Evolutionary conservation across 2,329 filamentous ascomycete species (phyloP), one percentile per base, ranked within the genome.

Genomic region (Diaporthe australafricana): DNA sequence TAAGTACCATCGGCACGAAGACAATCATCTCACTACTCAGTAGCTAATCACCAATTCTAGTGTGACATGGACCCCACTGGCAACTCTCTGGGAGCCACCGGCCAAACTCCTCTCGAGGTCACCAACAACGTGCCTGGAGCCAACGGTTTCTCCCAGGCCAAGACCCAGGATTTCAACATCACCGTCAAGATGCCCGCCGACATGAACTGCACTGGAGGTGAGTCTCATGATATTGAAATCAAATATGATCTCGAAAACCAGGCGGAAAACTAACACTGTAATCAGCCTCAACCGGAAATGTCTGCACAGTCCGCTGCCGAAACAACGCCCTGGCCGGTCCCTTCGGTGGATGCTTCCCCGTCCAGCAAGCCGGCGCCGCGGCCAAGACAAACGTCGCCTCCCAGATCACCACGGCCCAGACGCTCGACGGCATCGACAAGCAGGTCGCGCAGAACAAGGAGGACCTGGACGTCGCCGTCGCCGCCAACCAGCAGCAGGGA

Each of bases 301-400:
- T 90, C 48, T 89, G 88, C 83, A 90, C 88, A 0, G 83, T 90
- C 25, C 85, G 89, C 45, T 90, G 89, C 82, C 84, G 87, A 25
- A 91, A 91, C 81, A 87, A 86, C 70, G 87, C 88, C 5, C 79
- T 86, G 4, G 87, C 87, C 12, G 87, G 87, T 14, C 87, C 87
- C 22, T 89, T 89, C 66, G 72, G 72, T 20, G 86, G 88, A 65
- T 91, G 89, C 79, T 87, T 90, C 77, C 81, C 88, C 2, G 84
- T 90, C 22, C 86, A 89, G 78, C 89, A 91, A 76, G 80, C 81
- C 38, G 88, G 89, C 74, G 76, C 76, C 16, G 75, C 78, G 0
- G 71, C 83, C 56, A 84, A 78, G 62, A 78, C 77, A 70, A 88
- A 88, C 80, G 83, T 79, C 0, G 80, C 86, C 3, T 77, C 80